Evolutionary conservation across 306 rosid species (phyloP), one percentile per base, ranked within the genome.

Genomic region (Lathyrus aphaca): DNA sequence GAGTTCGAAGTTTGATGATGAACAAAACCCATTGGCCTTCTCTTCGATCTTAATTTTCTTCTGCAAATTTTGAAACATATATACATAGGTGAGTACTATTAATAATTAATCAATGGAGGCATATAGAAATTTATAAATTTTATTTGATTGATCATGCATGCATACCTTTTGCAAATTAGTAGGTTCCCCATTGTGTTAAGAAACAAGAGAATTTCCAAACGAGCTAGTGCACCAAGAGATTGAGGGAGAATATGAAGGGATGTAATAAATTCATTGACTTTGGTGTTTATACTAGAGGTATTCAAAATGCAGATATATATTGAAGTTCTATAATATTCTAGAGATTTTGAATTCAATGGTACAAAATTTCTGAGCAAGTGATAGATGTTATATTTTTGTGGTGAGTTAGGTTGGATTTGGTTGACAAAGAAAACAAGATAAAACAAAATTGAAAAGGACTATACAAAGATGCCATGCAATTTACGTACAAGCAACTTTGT

Each of bases 371-470:
- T 1, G 67, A 53, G 17, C 14, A 48, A 29, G 42, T 51, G 23
- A 15, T 39, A 56, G 30, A 15, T 39, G 65, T 67, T 11, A 27
- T 57, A 6, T 12, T 74, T 82, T 86, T 68, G 74, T 68, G 60
- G 68, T 15, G 77, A 69, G 87, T 85, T 85, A 81, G 88, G 88
- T 62, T 7, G 15, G 64, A 67, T 13, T 16, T 23, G 1, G 43
- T 84, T 83, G 96, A 86, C 75, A 82, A 74, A 18, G 17, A 25
- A 16, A 13, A 64, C 43, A 82, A 76, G 82, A 53, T 25, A 50
- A 50, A 76, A 40, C 80, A 43, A 84, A 86, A 66, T 74, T 72
- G 90, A 85, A 60, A 84, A 89, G 58, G 30, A 38, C 15, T 61
- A 60, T 16, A 11, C 30, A 62, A 4, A 6, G 3, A 37, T 63